Evolutionary conservation across 1,284 basidiomycete genomes (phyloP).

Genomic region (Sphaerobolus stellatus): DNA sequence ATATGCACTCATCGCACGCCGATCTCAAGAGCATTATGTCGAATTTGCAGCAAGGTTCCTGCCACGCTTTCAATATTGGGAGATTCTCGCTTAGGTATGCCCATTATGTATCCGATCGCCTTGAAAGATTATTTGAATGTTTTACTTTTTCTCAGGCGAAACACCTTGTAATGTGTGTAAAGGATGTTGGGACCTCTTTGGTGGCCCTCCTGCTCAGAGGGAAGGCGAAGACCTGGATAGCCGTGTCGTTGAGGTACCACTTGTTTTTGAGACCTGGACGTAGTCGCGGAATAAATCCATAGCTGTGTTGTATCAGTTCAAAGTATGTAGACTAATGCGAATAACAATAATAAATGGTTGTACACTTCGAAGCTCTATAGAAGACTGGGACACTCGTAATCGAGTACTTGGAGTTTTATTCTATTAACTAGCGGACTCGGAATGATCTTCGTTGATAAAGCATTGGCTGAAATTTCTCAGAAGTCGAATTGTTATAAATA

Average conservation of each 20-base stretch:
- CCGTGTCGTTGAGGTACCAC: constrained; percentile 8
- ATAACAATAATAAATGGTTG: too few relatives aligned
- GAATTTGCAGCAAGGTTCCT: constrained; percentile 66
- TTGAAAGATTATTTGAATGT: background rate
- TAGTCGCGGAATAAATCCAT: too few relatives aligned
- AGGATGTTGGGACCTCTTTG: constrained; percentile 72
- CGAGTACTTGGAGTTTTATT: too few relatives aligned
- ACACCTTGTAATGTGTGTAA: constrained; percentile 71
- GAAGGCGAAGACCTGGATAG: constrained; percentile 3
- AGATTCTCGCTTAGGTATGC: constrained; percentile 60
- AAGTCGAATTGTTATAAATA: too few relatives aligned
- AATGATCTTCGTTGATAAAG: too few relatives aligned
- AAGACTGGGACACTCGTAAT: too few relatives aligned
- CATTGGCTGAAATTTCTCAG: too few relatives aligned
- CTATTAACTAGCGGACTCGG: too few relatives aligned
- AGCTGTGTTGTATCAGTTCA: too few relatives aligned
- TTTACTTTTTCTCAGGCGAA: constrained; percentile 36
- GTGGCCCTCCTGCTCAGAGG: constrained; percentile 27
- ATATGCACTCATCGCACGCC: constrained; percentile 64
- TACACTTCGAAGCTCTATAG: too few relatives aligned
- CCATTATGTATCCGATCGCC: too few relatives aligned
- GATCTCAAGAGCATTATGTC: constrained; percentile 59
- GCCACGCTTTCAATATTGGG: constrained; percentile 64
- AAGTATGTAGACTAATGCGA: too few relatives aligned
- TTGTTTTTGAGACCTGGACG: background rate